Base-by-base conservation (phyloP, 208 protist genomes). In the Leishmania guyanensis region DNA sequence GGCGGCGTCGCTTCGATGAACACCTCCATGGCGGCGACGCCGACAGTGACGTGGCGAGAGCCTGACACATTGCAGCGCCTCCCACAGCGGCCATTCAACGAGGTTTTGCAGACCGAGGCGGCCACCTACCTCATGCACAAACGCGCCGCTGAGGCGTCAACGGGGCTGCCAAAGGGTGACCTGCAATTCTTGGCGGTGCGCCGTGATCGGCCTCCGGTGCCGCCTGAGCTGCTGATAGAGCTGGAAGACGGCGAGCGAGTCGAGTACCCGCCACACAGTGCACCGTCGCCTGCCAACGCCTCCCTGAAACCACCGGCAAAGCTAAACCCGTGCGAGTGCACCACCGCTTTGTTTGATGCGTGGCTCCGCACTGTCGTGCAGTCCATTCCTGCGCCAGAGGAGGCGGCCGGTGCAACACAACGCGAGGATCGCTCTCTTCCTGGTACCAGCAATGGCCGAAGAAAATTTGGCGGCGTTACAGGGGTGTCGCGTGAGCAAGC, bases 281-380 rank as follows among this genome's bases (percentile, higher is more conserved):
- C 75, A 14, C 54, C 50, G 17, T 39, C 68, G 68, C 46, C 36
- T 26, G 29, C 9, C 43, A 50, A n/a, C n/a, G 29, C 68, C n/a
- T 29, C 78, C 43, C 2, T 68, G 2, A 10, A 51, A 16, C n/a
- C 1, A 2, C 60, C n/a, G 1, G 56, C 75, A n/a, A 79, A 65
- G 33, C 71, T 92, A 16, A 87, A 92, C 66, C 86, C 82, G n/a
- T 84, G 84, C 75, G 66, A 68, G 26, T 89, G 86, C 66, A 77
- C 81, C 20, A 75, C 48, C 2, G 69, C 80, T 26, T 43, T 46
- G 29, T 90, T 92, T 64, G 86, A 88, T 14, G 73, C 50, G n/a
- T 92, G 89, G 89, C 84, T 92, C 26, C 84, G 70, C n/a, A 82
- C 89, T 9, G 85, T 90, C 17, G 86, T 89, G 33, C 58, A 79